Conservation (phyloP, 306 rosid species). For the Citrullus mucosospermus region DNA sequence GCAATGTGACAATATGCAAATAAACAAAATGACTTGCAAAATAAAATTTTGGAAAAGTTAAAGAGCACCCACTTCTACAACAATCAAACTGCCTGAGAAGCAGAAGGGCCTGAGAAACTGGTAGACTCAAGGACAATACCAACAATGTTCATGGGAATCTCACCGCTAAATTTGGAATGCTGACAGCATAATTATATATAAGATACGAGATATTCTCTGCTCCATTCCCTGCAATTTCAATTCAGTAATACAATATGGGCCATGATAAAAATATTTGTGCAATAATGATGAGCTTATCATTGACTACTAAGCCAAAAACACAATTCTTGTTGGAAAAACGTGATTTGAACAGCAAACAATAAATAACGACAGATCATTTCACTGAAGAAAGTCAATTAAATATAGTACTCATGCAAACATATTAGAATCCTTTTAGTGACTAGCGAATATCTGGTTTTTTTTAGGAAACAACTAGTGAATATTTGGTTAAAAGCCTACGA, state of each 20-base stretch:
- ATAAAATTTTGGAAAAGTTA: neutral
- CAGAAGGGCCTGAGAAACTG: slow-evolving; percentile 23
- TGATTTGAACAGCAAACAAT: slow-evolving; percentile 1
- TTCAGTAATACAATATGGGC: slow-evolving; percentile 13
- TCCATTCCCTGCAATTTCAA: slow-evolving; percentile 48
- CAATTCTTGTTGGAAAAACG: neutral
- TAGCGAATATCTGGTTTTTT: neutral
- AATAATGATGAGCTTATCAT: neutral
- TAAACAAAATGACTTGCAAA: neutral
- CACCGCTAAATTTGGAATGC: slow-evolving; percentile 79
- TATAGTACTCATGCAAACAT: neutral
- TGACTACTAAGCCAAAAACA: neutral
- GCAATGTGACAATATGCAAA: neutral
- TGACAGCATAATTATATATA: slow-evolving; percentile 44
- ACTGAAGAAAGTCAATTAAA: too few species aligned
- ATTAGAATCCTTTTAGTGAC: neutral
- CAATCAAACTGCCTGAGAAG: slow-evolving; percentile 23
- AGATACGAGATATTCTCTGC: slow-evolving; percentile 38
- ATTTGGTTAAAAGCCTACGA: neutral
- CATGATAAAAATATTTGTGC: slow-evolving; percentile 1
- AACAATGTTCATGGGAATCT: slow-evolving; percentile 40
- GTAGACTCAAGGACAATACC: slow-evolving; percentile 27
- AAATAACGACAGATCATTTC: neutral
- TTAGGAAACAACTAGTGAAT: neutral
- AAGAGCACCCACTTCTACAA: neutral